A percentile compares a stretch with the other conserved stretches of the same genome.
These are phyloP conservation scores for Acanthamoeba triangularis DNA, from an alignment of 208 protist genomes.

Conservation along the genomic window DNA sequence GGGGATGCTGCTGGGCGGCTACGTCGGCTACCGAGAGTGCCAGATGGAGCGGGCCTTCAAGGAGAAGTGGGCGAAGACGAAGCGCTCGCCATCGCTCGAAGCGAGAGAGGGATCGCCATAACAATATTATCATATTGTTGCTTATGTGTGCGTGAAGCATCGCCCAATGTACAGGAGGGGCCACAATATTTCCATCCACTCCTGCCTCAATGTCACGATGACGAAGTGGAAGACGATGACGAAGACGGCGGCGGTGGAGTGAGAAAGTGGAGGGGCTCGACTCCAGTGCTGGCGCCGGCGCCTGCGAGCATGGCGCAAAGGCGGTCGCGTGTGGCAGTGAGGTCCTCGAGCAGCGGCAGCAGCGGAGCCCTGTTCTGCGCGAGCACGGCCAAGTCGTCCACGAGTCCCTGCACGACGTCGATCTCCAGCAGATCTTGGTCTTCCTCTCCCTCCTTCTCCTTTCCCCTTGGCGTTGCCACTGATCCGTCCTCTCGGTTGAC, in stretches of 20 bases:
- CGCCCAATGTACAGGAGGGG: too few relatives aligned
- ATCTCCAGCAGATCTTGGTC: background rate
- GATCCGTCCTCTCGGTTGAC: background rate
- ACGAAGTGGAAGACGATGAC: background rate
- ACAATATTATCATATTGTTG: background rate
- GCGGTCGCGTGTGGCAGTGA: background rate
- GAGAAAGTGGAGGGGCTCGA: conserved; percentile 3
- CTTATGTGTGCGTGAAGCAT: background rate
- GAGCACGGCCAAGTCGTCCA: background rate
- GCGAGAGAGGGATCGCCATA: background rate
- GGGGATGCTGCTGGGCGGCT: conserved; percentile 4
- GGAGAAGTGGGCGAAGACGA: conserved; percentile 46
- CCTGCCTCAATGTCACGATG: background rate
- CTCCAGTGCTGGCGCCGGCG: background rate
- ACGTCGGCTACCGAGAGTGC: conserved; percentile 51
- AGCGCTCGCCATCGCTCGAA: background rate
- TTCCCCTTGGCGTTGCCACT: background rate
- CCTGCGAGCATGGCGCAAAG: background rate
- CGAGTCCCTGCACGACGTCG: background rate
- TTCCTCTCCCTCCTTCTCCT: background rate
- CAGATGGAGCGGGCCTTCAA: background rate
- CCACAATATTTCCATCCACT: background rate
- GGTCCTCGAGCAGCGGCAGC: background rate
- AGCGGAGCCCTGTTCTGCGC: background rate
- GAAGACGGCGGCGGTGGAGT: background rate